Evolutionary conservation across 2,329 filamentous ascomycete species (phyloP).

Genomic region (Xylariomycetidae sp.): DNA sequence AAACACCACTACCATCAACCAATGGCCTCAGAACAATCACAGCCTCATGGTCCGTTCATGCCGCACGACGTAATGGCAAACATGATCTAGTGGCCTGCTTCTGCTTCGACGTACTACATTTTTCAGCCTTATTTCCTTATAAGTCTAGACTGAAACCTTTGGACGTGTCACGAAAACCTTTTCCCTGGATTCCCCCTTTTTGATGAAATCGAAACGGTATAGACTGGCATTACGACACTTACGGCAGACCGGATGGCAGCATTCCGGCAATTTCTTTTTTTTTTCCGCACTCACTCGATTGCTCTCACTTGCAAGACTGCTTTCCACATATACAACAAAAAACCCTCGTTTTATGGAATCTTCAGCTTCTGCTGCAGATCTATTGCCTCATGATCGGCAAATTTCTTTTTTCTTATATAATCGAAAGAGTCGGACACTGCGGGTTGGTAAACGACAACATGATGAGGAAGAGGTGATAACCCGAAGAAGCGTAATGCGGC

Average conservation of each 20-base stretch:
- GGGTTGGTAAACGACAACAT: background rate
- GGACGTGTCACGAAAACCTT: slow-evolving; percentile 23
- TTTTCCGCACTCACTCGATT: background rate
- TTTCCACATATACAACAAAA: background rate
- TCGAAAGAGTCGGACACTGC: background rate
- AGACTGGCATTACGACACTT: slow-evolving; percentile 19
- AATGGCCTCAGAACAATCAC: slow-evolving; percentile 22
- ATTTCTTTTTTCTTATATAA: background rate
- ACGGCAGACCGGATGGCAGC: slow-evolving; percentile 9
- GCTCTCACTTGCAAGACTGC: background rate
- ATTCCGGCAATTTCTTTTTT: slow-evolving; percentile 1
- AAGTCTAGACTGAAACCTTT: slow-evolving; percentile 15
- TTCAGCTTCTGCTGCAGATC: too few species aligned
- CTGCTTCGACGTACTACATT: slow-evolving; percentile 1
- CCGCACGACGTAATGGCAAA: slow-evolving; percentile 37
- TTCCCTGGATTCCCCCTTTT: slow-evolving; percentile 17
- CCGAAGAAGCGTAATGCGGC: too few species aligned
- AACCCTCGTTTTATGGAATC: too few species aligned
- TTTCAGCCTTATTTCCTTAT: slow-evolving; percentile 12
- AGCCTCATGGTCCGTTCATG: slow-evolving; percentile 28
- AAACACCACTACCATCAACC: slow-evolving; percentile 17
- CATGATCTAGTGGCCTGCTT: slow-evolving; percentile 37
- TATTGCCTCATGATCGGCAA: too few species aligned
- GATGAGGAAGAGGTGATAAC: background rate
- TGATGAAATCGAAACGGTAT: slow-evolving; percentile 21